Base-by-base conservation (phyloP, 2,329 filamentous ascomycete genomes). In the Fonsecaea monophora region DNA sequence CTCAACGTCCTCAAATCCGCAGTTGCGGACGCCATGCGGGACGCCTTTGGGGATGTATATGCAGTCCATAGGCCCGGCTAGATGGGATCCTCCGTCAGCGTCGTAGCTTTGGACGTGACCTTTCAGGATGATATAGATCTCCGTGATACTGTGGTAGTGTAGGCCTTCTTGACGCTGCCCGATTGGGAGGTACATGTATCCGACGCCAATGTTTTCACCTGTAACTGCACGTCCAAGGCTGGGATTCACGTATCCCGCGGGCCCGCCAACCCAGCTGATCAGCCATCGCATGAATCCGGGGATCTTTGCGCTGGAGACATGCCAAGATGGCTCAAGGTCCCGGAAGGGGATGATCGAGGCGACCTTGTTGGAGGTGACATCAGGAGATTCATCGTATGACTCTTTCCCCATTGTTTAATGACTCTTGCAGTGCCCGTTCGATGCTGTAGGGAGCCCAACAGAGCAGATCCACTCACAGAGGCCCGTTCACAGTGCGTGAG, bases 31-130 rank as follows among this genome's bases (percentile, higher is more conserved):
- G 4, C 62, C 62, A 13, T 64, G 62, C 13, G 62, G 62, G 4
- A 59, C 53, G 15, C 53, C 62, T n/a, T 53, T 21, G 15, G 62
- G 62, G 32, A 59, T 64, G n/a, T 64, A 64, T 4, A 64, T 35
- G 13, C 62, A 64, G 54, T 64, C 62, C 18, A 64, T 12, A 1
- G 62, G 54, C 3, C 54, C 54, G 21, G 62, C 62, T 4, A 8
- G n/a, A 38, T 64, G 62, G 5, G 18, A 4, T 4, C 59, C 9
- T 15, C 38, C 53, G 12, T 53, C 35, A 7, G 54, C 54, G n/a
- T 64, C 62, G n/a, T 50, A 64, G 4, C 54, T 25, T n/a, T 38
- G 12, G 12, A 62, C 12, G 15, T 62, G 9, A 9, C 60, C 60
- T 32, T 25, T 55, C 2, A 55, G 35, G 32, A 62, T 54, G 2